Conservation (phyloP, 495 filamentous ascomycete species). For the Penicillium cinerascens region DNA sequence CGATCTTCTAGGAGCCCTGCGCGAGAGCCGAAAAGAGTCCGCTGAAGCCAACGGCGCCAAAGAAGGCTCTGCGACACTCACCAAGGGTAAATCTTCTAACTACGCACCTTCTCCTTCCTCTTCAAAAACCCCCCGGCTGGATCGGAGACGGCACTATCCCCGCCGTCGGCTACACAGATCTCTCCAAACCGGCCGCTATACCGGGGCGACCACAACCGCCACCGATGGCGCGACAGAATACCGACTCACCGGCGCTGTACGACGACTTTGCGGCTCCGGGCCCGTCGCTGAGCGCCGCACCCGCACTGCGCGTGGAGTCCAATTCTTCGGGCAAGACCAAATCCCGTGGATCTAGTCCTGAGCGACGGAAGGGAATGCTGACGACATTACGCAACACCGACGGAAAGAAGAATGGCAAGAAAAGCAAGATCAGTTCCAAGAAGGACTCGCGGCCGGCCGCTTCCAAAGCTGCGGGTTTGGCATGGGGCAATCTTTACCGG, state of each 20-base stretch:
- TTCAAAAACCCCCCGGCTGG: conserved; percentile 48
- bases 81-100: conserved; percentile 15
- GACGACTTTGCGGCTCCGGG: conserved; percentile 14
- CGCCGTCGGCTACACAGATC: conserved; percentile 69
- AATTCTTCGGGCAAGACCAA: conserved; percentile 42
- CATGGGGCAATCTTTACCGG: conserved; percentile 64
- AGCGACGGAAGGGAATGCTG: conserved; percentile 74
- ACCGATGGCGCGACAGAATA: conserved; percentile 43
- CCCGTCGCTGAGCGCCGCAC: conserved; percentile 18
- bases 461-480: conserved; percentile 82
- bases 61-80: conserved; percentile 14
- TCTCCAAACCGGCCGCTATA: conserved; percentile 66
- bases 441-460: conserved; percentile 52
- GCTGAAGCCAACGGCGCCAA: conserved; percentile 30
- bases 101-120: conserved; percentile 11
- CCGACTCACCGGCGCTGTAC: conserved; percentile 33
- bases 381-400: conserved; percentile 71
- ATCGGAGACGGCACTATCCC: conserved; percentile 81
- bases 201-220: conserved; percentile 55
- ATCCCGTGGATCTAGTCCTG: conserved; percentile 73
- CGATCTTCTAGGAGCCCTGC: conserved; percentile 79
- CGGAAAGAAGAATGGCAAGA: conserved; percentile 56
- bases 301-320: conserved; percentile 36
- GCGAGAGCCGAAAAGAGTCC: conserved; percentile 66
- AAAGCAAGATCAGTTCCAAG: conserved; percentile 34